These are phyloP conservation scores for Millerago galiae DNA, from an alignment of 805 yeast genomes.

Conservation along the genomic window DNA sequence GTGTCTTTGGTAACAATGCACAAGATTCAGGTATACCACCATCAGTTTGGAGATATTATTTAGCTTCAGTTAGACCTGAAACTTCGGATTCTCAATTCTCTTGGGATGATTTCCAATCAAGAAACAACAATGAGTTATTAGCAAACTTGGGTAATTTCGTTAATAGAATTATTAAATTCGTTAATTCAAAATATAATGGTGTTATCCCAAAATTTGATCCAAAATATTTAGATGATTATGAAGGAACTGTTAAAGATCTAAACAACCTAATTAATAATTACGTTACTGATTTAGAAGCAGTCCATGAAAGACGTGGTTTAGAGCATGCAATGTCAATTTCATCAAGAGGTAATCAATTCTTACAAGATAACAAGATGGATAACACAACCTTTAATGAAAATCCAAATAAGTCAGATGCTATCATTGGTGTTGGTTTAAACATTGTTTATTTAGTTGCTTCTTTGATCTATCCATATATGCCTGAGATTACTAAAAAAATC, in stretches of 20 bases:
- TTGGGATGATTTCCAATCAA: conserved; percentile 92
- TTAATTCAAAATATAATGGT: conserved; percentile 84
- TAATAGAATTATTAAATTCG: conserved; percentile 87
- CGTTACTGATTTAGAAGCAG: conserved; percentile 67
- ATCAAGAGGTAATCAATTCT: conserved; percentile 88
- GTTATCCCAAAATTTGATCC: conserved; percentile 68
- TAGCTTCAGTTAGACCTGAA: conserved; percentile 91
- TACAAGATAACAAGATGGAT: conserved; percentile 94
- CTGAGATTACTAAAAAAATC: conserved; percentile 68
- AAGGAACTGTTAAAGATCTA: conserved; percentile 45
- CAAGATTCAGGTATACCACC: conserved; percentile 86
- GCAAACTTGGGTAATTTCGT: conserved; percentile 97
- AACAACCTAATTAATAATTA: conserved; percentile 56
- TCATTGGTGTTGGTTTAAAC: conserved; percentile 86
- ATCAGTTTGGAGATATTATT: conserved; percentile 96
- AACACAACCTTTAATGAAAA: conserved; percentile 70
- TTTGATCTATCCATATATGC: conserved; percentile 83
- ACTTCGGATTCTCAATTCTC: conserved; percentile 94
- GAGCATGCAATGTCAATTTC: conserved; percentile 89
- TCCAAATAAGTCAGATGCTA: conserved; percentile 84
- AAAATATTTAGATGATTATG: conserved; percentile 41
- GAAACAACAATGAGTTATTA: conserved; percentile 87
- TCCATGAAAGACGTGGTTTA: conserved; percentile 79
- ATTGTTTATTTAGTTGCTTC: conserved; percentile 82
- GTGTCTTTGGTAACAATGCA: conserved; percentile 98